Evolutionary conservation across 345 rosid genomes (phyloP).

Genomic region (Brassica carinata): DNA sequence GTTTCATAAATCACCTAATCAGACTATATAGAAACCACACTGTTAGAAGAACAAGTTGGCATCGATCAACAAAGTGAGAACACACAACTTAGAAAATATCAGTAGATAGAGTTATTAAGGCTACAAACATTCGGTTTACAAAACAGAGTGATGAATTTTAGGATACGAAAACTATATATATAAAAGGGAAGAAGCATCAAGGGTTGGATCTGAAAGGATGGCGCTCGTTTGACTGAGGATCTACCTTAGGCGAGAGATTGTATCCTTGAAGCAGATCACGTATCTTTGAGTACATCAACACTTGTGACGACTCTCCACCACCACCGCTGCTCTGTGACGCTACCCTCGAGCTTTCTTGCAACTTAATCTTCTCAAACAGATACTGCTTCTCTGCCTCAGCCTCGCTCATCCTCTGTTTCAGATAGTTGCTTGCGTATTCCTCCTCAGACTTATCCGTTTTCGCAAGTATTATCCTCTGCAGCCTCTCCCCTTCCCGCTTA

Average conservation of each 20-base stretch:
- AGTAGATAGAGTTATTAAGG: conserved; percentile 3
- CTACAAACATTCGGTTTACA: conserved; percentile 17
- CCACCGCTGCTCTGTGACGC: conserved; percentile 47
- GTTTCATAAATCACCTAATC: neutral
- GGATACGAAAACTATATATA: conserved; percentile 3
- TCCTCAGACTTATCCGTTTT: conserved; percentile 93
- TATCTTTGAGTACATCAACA: conserved; percentile 61
- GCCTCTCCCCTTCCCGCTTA: conserved; percentile 82
- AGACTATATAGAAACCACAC: neutral
- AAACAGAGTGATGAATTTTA: neutral
- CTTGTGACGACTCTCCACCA: conserved; percentile 74
- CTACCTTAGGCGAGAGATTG: conserved; percentile 51
- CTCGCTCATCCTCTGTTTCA: conserved; percentile 82
- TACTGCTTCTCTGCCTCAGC: conserved; percentile 97
- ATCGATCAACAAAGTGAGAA: neutral
- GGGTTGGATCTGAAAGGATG: conserved; percentile 60
- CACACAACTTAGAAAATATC: neutral
- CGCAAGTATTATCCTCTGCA: conserved; percentile 80
- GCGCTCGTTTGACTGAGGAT: conserved; percentile 51
- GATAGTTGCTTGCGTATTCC: conserved; percentile 86
- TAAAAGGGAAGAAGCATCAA: conserved; percentile 15
- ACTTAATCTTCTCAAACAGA: conserved; percentile 88
- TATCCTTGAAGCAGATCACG: conserved; percentile 66
- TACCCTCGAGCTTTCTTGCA: conserved; percentile 59
- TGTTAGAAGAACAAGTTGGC: neutral